phyloP scores from a whole-genome alignment of 192 early-diverging fungal genomes.

The Coemansia sp. region DNA sequence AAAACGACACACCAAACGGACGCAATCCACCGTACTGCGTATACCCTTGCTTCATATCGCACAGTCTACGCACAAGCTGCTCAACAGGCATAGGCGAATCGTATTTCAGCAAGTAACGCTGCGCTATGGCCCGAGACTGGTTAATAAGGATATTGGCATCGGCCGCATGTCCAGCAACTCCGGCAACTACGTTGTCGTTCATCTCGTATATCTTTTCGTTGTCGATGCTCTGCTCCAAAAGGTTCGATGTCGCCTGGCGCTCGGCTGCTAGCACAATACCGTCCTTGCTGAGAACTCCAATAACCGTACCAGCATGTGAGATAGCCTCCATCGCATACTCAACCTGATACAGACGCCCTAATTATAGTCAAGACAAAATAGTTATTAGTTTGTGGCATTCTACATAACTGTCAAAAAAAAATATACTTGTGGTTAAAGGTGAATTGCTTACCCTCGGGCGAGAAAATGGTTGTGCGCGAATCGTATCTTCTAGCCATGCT shows the following conservation, averaged over 20 bases:
- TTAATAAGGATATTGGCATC: conserved; percentile 97
- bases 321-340: conserved; percentile 99
- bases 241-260: conserved; percentile 90
- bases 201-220: conserved; percentile 97
- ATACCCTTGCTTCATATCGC: conserved; percentile 98
- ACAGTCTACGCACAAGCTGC: conserved; percentile 90
- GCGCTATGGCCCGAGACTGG: conserved; percentile 81
- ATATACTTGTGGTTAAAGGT: no score
- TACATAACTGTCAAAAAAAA: neutral
- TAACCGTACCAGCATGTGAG: conserved; percentile 91
- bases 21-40: conserved; percentile 98
- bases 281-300: conserved; percentile 89
- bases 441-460: conserved; percentile 84
- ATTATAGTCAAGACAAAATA: neutral
- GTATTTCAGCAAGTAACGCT: conserved; percentile 84
- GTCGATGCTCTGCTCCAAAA: conserved; percentile 81
- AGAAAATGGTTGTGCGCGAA: conserved; percentile 98
- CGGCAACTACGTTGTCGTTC: conserved; percentile 89
- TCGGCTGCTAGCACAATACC: conserved; percentile 97
- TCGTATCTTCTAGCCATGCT: conserved; percentile 97
- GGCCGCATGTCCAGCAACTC: conserved; percentile 94
- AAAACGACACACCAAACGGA: conserved; percentile 97
- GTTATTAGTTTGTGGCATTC: neutral
- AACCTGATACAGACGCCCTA: conserved; percentile 98
- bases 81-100: conserved; percentile 93